Conservation (phyloP, 495 filamentous ascomycete species). For the Podospora sp. region DNA sequence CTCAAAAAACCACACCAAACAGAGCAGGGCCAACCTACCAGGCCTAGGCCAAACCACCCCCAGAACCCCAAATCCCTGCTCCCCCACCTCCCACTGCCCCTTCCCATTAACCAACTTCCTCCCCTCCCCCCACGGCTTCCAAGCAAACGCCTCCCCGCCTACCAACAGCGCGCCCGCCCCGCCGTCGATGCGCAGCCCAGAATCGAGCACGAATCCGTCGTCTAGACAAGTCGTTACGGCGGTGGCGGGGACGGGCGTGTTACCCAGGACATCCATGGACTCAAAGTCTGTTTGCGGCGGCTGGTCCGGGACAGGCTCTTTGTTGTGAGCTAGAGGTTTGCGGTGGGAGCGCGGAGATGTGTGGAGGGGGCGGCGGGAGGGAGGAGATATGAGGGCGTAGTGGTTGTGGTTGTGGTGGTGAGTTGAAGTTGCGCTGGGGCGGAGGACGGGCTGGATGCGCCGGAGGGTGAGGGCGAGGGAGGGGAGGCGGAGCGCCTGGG, state of each 20-base stretch:
- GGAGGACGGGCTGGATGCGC: constrained; percentile 2
- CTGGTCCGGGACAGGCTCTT: constrained; percentile 25
- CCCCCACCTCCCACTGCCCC: constrained; percentile 77
- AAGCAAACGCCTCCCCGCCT: constrained; percentile 81
- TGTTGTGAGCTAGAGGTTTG: constrained; percentile 22
- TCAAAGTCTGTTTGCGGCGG: constrained; percentile 65
- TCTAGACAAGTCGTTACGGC: constrained; percentile 75
- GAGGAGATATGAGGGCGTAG: not conserved
- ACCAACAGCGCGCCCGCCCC: constrained; percentile 75
- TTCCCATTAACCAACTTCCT: constrained; percentile 62
- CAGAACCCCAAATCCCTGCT: constrained; percentile 75
- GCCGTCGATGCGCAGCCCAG: constrained; percentile 65
- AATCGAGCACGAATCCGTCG: constrained; percentile 82
- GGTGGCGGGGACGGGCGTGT: constrained; percentile 73
- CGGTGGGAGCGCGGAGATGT: not conserved
- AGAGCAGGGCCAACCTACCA: constrained; percentile 57
- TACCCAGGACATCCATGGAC: constrained; percentile 76
- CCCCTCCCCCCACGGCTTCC: constrained; percentile 70
- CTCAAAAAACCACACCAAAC: constrained; percentile 11
- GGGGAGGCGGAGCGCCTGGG: constrained; percentile 12
- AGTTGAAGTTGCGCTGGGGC: not conserved
- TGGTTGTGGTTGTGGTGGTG: no score
- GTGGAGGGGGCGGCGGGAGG: not conserved
- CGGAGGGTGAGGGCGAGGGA: constrained; percentile 4
- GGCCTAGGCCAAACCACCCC: constrained; percentile 86